phyloP scores from a whole-genome alignment of 2,329 filamentous ascomycete species.

The Ceratocystis destructans region DNA sequence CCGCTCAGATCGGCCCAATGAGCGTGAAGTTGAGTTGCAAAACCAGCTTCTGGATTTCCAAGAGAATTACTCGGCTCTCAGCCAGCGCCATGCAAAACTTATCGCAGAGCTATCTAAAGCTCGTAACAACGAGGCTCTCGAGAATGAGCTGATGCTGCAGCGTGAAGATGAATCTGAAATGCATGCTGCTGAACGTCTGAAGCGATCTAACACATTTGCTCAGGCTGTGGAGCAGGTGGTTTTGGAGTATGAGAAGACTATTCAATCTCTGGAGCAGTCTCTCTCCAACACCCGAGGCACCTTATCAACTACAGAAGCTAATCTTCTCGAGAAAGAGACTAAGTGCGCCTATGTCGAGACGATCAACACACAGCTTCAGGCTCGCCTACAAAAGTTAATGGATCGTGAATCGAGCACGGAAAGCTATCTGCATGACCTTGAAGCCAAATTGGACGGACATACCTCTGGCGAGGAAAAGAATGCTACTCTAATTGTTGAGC shows the following conservation, averaged over 20 bases:
- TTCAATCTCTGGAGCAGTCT: slow-evolving; percentile 82
- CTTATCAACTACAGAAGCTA: slow-evolving; percentile 72
- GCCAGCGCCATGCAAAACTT: slow-evolving; percentile 84
- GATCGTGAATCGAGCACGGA: slow-evolving; percentile 88
- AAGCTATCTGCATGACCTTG: slow-evolving; percentile 81
- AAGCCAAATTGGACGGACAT: slow-evolving; percentile 78
- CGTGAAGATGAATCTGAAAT: slow-evolving; percentile 39
- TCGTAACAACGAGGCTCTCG: slow-evolving; percentile 51
- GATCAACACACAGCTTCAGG: slow-evolving; percentile 76
- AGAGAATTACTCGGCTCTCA: slow-evolving; percentile 86
- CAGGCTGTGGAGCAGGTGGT: slow-evolving; percentile 94
- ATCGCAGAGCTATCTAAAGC: slow-evolving; percentile 88
- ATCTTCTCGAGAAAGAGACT: slow-evolving; percentile 79
- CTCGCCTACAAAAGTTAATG: slow-evolving; percentile 79
- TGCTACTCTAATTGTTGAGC: slow-evolving; percentile 65
- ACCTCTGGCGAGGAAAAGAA: slow-evolving; percentile 89
- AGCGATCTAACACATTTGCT: slow-evolving; percentile 90
- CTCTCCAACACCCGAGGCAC: slow-evolving; percentile 77
- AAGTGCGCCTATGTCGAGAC: slow-evolving; percentile 89
- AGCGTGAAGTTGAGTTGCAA: slow-evolving; percentile 79
- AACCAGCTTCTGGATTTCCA: slow-evolving; percentile 86
- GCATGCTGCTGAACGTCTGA: slow-evolving; percentile 69
- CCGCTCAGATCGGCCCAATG: slow-evolving; percentile 62
- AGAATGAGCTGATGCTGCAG: slow-evolving; percentile 35
- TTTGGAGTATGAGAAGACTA: slow-evolving; percentile 96